Conservation (phyloP, 129 eudicot genomes). For the Sambucus nigra region DNA sequence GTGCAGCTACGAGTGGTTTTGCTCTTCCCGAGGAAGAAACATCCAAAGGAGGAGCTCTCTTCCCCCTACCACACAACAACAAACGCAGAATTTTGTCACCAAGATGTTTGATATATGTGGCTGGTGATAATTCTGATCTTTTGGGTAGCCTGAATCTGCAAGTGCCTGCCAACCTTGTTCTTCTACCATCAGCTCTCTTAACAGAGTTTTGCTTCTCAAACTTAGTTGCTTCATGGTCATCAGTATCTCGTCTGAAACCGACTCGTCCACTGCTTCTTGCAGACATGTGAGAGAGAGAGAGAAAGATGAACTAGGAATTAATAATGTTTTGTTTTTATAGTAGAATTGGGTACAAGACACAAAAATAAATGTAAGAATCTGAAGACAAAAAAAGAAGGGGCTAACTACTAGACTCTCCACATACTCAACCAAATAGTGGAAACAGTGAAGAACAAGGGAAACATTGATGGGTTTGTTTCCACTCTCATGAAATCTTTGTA, state of each 20-base stretch:
- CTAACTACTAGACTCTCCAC: neutral
- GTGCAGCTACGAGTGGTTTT: slow-evolving; percentile 23
- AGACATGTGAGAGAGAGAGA: slow-evolving; percentile 21
- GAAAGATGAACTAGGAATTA: slow-evolving; percentile 3
- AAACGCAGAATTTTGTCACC: slow-evolving; percentile 16
- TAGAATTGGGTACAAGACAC: neutral
- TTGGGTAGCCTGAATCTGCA: slow-evolving; percentile 25
- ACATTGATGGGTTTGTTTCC: neutral
- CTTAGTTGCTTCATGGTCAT: neutral
- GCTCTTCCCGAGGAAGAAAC: slow-evolving; percentile 19
- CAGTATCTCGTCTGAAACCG: neutral
- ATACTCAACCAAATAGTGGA: neutral
- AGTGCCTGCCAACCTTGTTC: slow-evolving; percentile 8
- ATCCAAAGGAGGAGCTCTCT: slow-evolving; percentile 6
- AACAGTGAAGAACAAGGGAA: neutral
- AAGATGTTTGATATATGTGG: slow-evolving; percentile 15
- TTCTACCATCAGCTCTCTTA: slow-evolving; percentile 4
- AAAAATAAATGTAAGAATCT: neutral
- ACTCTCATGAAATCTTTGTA: neutral
- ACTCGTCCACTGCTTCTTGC: slow-evolving; percentile 6
- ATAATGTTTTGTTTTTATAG: neutral
- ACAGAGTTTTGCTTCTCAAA: slow-evolving; percentile 13
- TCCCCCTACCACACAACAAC: neutral
- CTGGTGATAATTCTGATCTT: slow-evolving; percentile 9
- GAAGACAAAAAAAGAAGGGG: neutral